A percentile compares a stretch with the other conserved stretches of the same genome.
Evolutionary conservation across 345 rosid genomes (phyloP).

Genomic region (Aquilaria sinensis): DNA sequence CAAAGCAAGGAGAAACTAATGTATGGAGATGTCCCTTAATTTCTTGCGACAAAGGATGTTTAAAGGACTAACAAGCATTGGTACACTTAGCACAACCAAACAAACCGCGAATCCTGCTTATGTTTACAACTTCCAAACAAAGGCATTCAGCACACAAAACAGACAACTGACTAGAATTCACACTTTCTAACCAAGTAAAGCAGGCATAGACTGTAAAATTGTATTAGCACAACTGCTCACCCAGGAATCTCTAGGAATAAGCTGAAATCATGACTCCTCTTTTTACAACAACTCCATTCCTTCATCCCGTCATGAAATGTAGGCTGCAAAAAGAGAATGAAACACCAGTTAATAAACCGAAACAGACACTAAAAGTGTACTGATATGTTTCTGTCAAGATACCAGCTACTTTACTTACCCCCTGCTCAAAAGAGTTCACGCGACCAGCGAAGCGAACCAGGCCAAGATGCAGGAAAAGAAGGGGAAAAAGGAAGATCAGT

Average conservation of each 20-base stretch:
- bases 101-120: too few relatives aligned
- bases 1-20: too few relatives aligned
- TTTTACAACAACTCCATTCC: constrained; percentile 99
- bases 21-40: too few relatives aligned
- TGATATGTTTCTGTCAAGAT: too few relatives aligned
- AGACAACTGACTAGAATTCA: background rate
- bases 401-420: constrained; percentile 40
- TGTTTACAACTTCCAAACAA: background rate
- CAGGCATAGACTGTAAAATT: too few relatives aligned
- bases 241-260: constrained; percentile 86
- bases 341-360: constrained; percentile 5
- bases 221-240: constrained; percentile 27
- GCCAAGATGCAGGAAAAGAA: constrained; percentile 21
- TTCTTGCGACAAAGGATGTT: too few relatives aligned
- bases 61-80: too few relatives aligned
- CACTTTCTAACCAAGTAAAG: too few relatives aligned
- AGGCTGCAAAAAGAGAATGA: constrained; percentile 44
- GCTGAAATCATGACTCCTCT: constrained; percentile 86
- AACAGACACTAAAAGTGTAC: background rate
- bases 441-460: constrained; percentile 9
- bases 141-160: background rate
- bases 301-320: constrained; percentile 90
- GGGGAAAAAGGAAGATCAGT: constrained; percentile 18
- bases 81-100: too few relatives aligned
- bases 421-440: constrained; percentile 36